A percentile compares a stretch with the other conserved stretches of the same genome.
These are phyloP conservation scores for Macrotyloma uniflorum DNA, from an alignment of 306 rosid genomes.

Conservation along the genomic window DNA sequence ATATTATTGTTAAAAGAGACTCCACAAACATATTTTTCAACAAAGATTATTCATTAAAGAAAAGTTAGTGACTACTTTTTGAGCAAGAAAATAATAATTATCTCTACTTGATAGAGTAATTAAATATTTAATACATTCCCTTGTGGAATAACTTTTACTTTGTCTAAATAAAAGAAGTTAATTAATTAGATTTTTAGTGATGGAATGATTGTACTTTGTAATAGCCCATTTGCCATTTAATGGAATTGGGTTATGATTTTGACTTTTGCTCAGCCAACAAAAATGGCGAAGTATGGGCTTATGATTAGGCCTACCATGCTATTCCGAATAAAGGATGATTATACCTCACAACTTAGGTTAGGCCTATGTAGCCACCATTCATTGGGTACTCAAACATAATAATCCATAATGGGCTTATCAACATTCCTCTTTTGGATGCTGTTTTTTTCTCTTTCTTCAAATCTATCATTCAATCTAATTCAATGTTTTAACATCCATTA, in stretches of 20 bases:
- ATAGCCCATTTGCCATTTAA: background rate
- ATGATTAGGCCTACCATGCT: conserved; percentile 37
- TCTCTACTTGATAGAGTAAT: too few species aligned
- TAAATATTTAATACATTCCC: background rate
- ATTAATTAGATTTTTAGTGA: background rate
- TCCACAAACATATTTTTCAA: too few species aligned
- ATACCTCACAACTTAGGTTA: conserved; percentile 1
- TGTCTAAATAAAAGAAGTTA: background rate
- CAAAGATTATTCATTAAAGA: too few species aligned
- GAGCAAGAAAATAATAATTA: too few species aligned
- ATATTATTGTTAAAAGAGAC: too few species aligned
- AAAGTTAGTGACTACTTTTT: too few species aligned
- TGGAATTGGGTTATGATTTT: conserved; percentile 30
- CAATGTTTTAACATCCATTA: background rate
- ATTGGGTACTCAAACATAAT: conserved; percentile 1
- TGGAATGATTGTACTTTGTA: background rate
- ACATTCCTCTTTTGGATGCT: background rate
- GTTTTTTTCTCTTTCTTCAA: background rate
- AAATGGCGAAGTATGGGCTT: conserved; percentile 25
- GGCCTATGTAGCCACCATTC: background rate
- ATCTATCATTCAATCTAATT: background rate
- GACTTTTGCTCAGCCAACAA: background rate
- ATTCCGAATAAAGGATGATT: background rate
- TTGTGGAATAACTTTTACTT: background rate
- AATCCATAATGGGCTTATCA: conserved; percentile 31